phyloP scores from a whole-genome alignment of 768 basidiomycete genomes.

The Collybia nuda region DNA sequence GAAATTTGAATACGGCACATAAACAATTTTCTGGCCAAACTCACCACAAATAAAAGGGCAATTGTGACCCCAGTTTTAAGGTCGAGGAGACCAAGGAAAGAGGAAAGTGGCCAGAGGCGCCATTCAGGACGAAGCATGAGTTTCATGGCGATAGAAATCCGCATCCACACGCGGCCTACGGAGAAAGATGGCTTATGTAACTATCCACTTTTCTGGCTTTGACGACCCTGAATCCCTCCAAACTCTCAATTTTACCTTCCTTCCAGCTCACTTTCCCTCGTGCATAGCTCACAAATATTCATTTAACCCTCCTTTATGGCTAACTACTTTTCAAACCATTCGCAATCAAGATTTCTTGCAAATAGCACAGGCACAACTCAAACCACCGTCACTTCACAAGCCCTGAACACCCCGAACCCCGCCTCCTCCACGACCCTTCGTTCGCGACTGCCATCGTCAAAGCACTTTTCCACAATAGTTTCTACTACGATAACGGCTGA shows the following conservation, averaged over 20 bases:
- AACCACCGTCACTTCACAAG: constrained; percentile 17
- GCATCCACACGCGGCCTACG: too few species aligned
- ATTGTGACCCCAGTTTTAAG: constrained; percentile 92
- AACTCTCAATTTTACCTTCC: constrained; percentile 5
- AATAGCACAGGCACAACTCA: constrained; percentile 35
- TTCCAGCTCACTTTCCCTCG: background rate
- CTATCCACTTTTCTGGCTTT: background rate
- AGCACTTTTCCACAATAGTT: constrained; percentile 64
- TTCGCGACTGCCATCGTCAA: constrained; percentile 58
- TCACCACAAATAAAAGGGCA: constrained; percentile 84
- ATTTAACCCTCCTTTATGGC: constrained; percentile 41
- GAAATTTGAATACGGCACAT: constrained; percentile 9
- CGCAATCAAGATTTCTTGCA: constrained; percentile 68
- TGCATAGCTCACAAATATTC: constrained; percentile 7
- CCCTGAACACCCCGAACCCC: constrained; percentile 20
- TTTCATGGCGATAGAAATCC: constrained; percentile 49
- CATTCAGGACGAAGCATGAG: constrained; percentile 82
- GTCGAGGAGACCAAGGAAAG: constrained; percentile 86
- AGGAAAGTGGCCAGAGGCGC: constrained; percentile 78
- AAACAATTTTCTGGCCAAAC: constrained; percentile 25
- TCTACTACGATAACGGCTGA: constrained; percentile 46
- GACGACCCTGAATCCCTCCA: constrained; percentile 4
- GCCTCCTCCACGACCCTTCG: constrained; percentile 27
- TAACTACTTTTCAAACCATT: constrained; percentile 84
- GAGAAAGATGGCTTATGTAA: constrained; percentile 10